Conservation (phyloP, 1,284 basidiomycete species). For the Exobasidium rhododendri region DNA sequence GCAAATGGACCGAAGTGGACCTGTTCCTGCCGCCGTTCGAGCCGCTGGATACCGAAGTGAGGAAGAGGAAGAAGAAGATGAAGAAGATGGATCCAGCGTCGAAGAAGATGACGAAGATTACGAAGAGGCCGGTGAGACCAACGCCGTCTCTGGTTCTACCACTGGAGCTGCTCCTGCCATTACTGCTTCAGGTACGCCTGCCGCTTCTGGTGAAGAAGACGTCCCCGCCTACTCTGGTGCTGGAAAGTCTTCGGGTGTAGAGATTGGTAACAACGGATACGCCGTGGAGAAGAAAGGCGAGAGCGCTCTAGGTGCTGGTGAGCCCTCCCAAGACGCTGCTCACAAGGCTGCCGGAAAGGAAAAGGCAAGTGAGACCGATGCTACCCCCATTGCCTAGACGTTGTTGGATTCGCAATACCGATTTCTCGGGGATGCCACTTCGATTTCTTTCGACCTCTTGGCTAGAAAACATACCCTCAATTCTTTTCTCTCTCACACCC, state of each 20-base stretch:
- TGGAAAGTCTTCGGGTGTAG: conserved; percentile 56
- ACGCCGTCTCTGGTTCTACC: conserved; percentile 39
- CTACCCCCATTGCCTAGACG: too few relatives aligned
- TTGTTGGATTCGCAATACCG: too few relatives aligned
- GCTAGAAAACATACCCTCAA: too few relatives aligned
- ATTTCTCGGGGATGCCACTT: too few relatives aligned
- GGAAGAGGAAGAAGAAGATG: conserved; percentile 64
- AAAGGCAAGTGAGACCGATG: conserved; percentile 6
- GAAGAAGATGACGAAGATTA: conserved; percentile 64
- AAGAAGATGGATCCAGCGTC: conserved; percentile 71
- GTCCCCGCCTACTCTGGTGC: conserved; percentile 55
- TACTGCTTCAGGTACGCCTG: conserved; percentile 45
- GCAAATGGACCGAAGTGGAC: conserved; percentile 86
- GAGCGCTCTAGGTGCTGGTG: conserved; percentile 28
- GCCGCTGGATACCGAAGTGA: conserved; percentile 71
- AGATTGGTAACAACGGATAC: conserved; percentile 63
- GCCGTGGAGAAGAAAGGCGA: conserved; percentile 56
- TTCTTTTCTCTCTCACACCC: too few relatives aligned
- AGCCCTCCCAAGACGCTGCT: conserved; percentile 38
- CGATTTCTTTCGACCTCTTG: too few relatives aligned
- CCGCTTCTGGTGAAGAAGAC: conserved; percentile 32
- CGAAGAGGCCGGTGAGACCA: conserved; percentile 57
- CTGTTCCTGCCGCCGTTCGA: conserved; percentile 86
- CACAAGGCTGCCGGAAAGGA: conserved; percentile 12
- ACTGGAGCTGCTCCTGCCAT: conserved; percentile 26